Evolutionary conservation across 805 yeast genomes (phyloP), one percentile per base, ranked within the genome.

Genomic region (Lachancea sp.): DNA sequence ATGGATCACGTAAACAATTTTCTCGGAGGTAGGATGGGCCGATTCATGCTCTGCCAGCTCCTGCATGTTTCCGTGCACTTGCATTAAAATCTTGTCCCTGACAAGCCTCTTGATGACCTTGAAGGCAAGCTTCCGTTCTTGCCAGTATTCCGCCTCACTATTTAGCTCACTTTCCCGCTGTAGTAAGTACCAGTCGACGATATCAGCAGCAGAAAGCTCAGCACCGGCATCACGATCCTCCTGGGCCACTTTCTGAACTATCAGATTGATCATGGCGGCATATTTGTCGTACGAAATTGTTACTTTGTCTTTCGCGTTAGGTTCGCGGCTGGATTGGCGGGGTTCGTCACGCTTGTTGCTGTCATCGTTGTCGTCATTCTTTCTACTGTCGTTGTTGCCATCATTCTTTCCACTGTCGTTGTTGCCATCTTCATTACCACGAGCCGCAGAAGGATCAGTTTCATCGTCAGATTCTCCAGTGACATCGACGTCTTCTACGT

Each of bases 401-500:
- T 37, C 50, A 8, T n/a, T 44, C 38, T 31, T 35, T 41, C 36
- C 37, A 36, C 47, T 6, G 5, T 21, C 42, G 30, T 55, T 58
- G 4, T 61, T 73, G 25, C 73, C 87, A n/a, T n/a, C n/a, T n/a
- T 78, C 94, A 35, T 35, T 34, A 8, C 19, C 35, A 13, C 22
- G 45, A 29, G 28, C 41, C 16, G 43, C 49, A 2, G 43, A 48
- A 31, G 54, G 55, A 21, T 43, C 45, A 36, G 41, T 46, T 7
- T 25, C 39, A 16, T 41, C 60, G 33, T 56, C 60, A 3, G 61
- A 73, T 22, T 74, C 88, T n/a, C 78, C 94, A 9, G 79, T 92
- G 34, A 90, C 70, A 45, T 86, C 92, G 29, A 90, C 74, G 59
- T 90, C 97, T 51, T 90, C 97, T 60, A 82, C 83, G 59, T 92